Base-by-base conservation (phyloP, 2,329 filamentous ascomycete species). In the Penicillium sp. region DNA sequence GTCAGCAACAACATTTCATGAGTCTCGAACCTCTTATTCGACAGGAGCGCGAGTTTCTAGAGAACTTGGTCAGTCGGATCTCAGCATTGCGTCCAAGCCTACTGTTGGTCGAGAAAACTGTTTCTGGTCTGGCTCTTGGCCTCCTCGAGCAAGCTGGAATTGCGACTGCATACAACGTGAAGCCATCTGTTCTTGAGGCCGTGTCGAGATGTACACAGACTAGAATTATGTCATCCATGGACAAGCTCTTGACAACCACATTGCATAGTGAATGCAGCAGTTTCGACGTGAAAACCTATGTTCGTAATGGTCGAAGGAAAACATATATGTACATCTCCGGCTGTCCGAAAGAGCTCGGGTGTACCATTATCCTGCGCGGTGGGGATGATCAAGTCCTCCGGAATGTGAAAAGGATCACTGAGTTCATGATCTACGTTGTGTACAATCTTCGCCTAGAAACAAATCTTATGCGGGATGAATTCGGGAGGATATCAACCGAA, bases 361-460 rank as follows among this genome's bases (percentile, higher is more conserved):
- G 94, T 71, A 99, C 94, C 0, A 96, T 99, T 66, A 91, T 92
- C 13, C 80, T 99, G 23, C 87, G 94, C 46, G 94, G 94, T 1
- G 90, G 89, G 4, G 86, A 89, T 58, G 87, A 86, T 31, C 79
- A 84, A 48, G 81, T 86, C 0, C 81, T 99, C 19, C 81, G 86
- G 1, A 90, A 87, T 66, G 86, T 99, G 74, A 99, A 99, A 76
- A 85, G 87, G 52, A 94, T 99, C 64, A 94, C 93, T 12, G 94
- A 99, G 71, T 97, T 99, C 71, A 97, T 99, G 93, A 89, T 95
- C 38, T 99, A 97, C 67, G 95, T 99, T 21, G 93, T 97, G 13
- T 99, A 99, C 76, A 99, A 97, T 68, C 81, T 99, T 53, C 96
- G 96, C 71, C 82, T 99, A 15, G 94, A 99, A 76, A 96, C 94